These are phyloP conservation scores for Globisporangium solare DNA, from an alignment of 352 stramenopile genomes.

Conservation along the genomic window DNA sequence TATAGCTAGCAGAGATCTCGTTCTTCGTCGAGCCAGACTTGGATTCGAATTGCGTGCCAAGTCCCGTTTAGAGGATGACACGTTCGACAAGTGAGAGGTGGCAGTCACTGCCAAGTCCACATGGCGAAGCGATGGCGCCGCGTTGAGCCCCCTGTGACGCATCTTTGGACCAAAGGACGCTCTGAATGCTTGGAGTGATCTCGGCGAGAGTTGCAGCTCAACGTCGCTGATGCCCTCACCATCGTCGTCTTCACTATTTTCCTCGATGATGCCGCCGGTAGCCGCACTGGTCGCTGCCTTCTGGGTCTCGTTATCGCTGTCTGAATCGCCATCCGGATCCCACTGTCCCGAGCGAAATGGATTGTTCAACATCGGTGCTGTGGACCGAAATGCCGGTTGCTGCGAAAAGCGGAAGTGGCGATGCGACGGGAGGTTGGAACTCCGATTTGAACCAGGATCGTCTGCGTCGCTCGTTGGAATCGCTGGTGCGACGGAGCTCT, in stretches of 20 bases:
- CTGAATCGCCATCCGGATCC: conserved; percentile 37
- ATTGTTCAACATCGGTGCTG: conserved; percentile 30
- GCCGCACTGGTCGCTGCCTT: background rate
- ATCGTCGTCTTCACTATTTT: conserved; percentile 2
- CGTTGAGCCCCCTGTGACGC: background rate
- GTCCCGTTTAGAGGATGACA: background rate
- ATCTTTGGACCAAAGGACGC: conserved; percentile 6
- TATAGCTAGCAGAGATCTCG: background rate
- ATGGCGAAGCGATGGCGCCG: conserved; percentile 1
- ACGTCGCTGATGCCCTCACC: conserved; percentile 19
- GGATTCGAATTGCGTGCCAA: background rate
- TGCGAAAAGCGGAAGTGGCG: conserved; percentile 41
- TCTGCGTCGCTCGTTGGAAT: background rate
- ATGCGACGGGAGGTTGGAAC: background rate
- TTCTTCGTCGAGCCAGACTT: background rate
- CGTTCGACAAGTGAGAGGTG: background rate
- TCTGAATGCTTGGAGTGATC: conserved; percentile 11
- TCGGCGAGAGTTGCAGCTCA: conserved; percentile 10
- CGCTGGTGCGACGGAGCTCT: background rate
- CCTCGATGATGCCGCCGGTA: background rate
- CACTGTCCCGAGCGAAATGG: conserved; percentile 34
- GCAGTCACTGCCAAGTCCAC: conserved; percentile 9
- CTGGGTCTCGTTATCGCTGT: conserved; percentile 28
- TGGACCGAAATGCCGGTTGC: conserved; percentile 36
- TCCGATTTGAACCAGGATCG: background rate